These are phyloP conservation scores for Neurospora sp. DNA, from an alignment of 2,329 filamentous ascomycete genomes.

Conservation along the genomic window DNA sequence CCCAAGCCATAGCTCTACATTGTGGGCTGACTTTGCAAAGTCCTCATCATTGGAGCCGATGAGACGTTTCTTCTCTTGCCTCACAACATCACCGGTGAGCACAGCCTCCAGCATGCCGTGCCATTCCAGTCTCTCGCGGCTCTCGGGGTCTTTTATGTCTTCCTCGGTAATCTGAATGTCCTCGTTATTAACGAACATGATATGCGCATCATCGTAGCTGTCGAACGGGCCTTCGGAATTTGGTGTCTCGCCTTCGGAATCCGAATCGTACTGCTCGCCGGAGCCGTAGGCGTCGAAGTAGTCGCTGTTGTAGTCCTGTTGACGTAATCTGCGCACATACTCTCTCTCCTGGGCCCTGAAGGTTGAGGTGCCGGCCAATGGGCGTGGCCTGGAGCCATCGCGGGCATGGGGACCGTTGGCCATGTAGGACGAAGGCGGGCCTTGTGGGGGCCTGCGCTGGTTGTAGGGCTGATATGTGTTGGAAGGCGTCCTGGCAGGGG, in stretches of 20 bases:
- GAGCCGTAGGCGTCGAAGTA: slow-evolving; percentile 69
- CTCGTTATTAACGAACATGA: slow-evolving; percentile 87
- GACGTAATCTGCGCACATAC: slow-evolving; percentile 84
- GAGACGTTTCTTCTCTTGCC: slow-evolving; percentile 93
- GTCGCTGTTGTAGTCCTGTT: slow-evolving; percentile 52
- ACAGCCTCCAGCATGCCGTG: slow-evolving; percentile 96
- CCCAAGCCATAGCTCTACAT: slow-evolving; percentile 79
- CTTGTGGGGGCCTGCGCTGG: slow-evolving; percentile 38
- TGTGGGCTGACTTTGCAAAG: slow-evolving; percentile 54
- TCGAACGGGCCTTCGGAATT: slow-evolving; percentile 77
- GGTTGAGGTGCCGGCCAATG: slow-evolving; percentile 32
- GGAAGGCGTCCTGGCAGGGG: slow-evolving; percentile 63
- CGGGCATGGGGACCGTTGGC: slow-evolving; percentile 31
- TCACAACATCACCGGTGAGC: slow-evolving; percentile 90
- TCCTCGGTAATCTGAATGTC: slow-evolving; percentile 81
- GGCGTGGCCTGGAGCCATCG: slow-evolving; percentile 43
- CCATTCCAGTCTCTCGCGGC: slow-evolving; percentile 89
- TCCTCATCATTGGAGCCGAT: slow-evolving; percentile 63
- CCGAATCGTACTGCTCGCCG: slow-evolving; percentile 59
- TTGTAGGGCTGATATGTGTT: slow-evolving; percentile 68
- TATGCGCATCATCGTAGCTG: slow-evolving; percentile 82
- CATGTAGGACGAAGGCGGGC: slow-evolving; percentile 29
- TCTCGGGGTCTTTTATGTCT: slow-evolving; percentile 79
- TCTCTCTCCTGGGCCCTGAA: slow-evolving; percentile 80
- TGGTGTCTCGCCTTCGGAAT: slow-evolving; percentile 84